These are phyloP conservation scores for Entomortierella beljakovae DNA, from an alignment of 192 early-diverging fungal species.

Conservation along the genomic window DNA sequence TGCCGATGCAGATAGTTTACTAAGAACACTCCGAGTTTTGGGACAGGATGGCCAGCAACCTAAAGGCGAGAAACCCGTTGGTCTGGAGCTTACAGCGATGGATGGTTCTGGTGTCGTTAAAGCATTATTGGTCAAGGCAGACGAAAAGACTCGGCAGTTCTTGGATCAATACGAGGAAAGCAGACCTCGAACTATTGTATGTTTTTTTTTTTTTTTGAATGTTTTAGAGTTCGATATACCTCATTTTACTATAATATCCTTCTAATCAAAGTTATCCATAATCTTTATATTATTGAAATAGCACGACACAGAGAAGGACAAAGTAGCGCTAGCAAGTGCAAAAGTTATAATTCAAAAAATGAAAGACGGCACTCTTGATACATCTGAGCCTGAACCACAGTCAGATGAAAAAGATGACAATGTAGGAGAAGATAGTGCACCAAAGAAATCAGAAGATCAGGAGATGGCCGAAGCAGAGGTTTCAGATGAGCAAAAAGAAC, in stretches of 20 bases:
- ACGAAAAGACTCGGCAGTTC: conserved; percentile 67
- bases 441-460: conserved; percentile 22
- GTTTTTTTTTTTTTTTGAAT: conserved; percentile 20
- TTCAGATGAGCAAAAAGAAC: conserved; percentile 66
- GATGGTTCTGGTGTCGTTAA: conserved; percentile 50
- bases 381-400: conserved; percentile 32
- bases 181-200: conserved; percentile 53
- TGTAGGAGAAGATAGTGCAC: conserved; percentile 14
- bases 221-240: background rate
- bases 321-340: conserved; percentile 58
- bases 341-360: conserved; percentile 58
- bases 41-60: conserved; percentile 68
- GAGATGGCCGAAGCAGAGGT: conserved; percentile 41
- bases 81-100: conserved; percentile 43
- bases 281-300: conserved; percentile 12
- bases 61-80: conserved; percentile 43
- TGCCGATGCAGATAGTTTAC: conserved; percentile 68
- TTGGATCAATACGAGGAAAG: conserved; percentile 62
- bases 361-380: conserved; percentile 49
- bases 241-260: background rate
- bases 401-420: conserved; percentile 11
- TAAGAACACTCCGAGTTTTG: conserved; percentile 73
- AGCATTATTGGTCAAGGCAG: conserved; percentile 63
- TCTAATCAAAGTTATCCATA: background rate
- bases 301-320: conserved; percentile 61